These are phyloP conservation scores for Chaetomiaceae sp. DNA, from an alignment of 2,329 filamentous ascomycete genomes.

Conservation along the genomic window DNA sequence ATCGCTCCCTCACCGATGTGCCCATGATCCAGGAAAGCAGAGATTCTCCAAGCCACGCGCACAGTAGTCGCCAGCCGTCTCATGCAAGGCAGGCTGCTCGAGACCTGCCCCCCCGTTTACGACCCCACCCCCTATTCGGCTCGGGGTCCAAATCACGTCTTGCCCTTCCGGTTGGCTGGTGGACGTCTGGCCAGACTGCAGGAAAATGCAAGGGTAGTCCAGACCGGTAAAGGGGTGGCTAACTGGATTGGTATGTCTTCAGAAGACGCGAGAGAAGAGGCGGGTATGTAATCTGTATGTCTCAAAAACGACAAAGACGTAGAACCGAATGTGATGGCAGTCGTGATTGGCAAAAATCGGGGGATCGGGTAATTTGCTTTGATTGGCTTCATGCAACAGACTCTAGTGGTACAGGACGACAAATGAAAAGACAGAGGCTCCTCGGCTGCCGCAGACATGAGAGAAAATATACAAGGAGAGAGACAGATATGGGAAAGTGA, in stretches of 20 bases:
- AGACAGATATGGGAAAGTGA: slow-evolving; percentile 6
- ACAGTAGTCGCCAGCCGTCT: not conserved
- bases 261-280: not conserved
- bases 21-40: not conserved
- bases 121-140: not conserved
- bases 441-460: slow-evolving; percentile 5
- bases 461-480: slow-evolving; percentile 14
- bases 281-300: not conserved
- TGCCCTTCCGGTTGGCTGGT: not conserved
- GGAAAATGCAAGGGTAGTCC: not conserved
- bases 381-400: slow-evolving; percentile 18
- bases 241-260: too few species aligned
- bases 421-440: slow-evolving; percentile 16
- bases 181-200: not conserved
- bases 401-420: slow-evolving; percentile 20
- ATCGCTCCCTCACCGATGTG: not conserved
- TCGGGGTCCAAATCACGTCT: not conserved
- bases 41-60: not conserved
- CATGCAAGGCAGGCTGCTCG: not conserved
- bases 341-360: slow-evolving; percentile 9
- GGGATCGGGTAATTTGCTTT: slow-evolving; percentile 13
- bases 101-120: not conserved
- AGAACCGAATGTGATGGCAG: slow-evolving; percentile 6
- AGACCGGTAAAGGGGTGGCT: not conserved
- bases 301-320: not conserved